Evolutionary conservation across 2,329 filamentous ascomycete species (phyloP).

Genomic region (Endocalyx cinctus): DNA sequence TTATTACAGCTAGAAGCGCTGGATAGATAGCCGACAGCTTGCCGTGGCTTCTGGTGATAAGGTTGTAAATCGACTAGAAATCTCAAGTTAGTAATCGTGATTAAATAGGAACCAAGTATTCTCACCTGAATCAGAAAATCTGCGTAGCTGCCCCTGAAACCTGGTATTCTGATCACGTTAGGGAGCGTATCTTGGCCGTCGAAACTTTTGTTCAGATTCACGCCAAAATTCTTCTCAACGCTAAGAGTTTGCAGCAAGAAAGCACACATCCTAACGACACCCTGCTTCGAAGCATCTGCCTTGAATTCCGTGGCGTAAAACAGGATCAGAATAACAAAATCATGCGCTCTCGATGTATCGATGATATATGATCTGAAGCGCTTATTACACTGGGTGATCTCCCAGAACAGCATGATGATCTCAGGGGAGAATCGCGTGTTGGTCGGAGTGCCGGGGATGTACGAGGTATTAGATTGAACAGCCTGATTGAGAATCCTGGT

Average conservation of each 20-base stretch:
- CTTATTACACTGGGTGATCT: conserved; percentile 95
- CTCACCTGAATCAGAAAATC: conserved; percentile 88
- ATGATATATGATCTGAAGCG: conserved; percentile 95
- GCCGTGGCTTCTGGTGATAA: conserved; percentile 88
- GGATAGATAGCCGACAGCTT: conserved; percentile 89
- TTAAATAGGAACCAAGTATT: too few species aligned
- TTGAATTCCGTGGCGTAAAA: conserved; percentile 93
- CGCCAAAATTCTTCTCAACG: conserved; percentile 85
- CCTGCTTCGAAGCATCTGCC: conserved; percentile 80
- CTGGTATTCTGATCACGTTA: conserved; percentile 70
- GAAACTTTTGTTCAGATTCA: conserved; percentile 84
- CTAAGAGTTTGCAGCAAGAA: conserved; percentile 94
- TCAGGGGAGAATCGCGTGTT: conserved; percentile 85
- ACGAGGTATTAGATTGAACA: conserved; percentile 81
- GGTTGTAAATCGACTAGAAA: conserved; percentile 74
- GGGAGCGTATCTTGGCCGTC: conserved; percentile 86
- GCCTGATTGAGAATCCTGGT: conserved; percentile 88
- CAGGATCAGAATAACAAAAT: conserved; percentile 84
- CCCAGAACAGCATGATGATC: conserved; percentile 97
- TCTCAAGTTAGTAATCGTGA: too few species aligned
- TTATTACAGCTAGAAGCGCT: conserved; percentile 84
- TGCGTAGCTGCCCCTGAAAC: conserved; percentile 85
- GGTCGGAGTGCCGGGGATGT: conserved; percentile 79
- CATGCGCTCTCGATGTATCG: conserved; percentile 87
- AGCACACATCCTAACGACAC: conserved; percentile 93